Evolutionary conservation across 176 grass and related monocot species (phyloP).

Genomic region (Secale cereale): DNA sequence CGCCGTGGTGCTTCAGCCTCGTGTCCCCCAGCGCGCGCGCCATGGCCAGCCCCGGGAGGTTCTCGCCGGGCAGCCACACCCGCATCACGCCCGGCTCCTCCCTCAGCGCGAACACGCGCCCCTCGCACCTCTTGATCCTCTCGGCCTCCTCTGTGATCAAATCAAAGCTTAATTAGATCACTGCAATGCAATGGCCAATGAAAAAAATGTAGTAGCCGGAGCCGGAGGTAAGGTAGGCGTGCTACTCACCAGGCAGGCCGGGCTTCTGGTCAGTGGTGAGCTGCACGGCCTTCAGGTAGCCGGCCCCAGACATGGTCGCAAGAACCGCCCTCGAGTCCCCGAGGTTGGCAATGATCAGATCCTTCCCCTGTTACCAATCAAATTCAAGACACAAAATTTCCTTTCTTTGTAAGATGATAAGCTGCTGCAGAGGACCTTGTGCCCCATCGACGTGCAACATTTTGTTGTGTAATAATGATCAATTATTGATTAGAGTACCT

Average conservation of each 20-base stretch:
- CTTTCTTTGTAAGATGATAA: background rate
- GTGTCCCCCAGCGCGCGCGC: slow-evolving; percentile 73
- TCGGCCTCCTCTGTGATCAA: slow-evolving; percentile 63
- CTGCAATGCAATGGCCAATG: too few species aligned
- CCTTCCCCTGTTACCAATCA: slow-evolving; percentile 34
- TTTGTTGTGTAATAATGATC: background rate
- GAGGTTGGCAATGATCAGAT: slow-evolving; percentile 85
- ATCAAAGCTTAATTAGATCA: background rate
- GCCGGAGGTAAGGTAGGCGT: too few species aligned
- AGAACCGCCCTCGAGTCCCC: slow-evolving; percentile 89
- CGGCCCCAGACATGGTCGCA: slow-evolving; percentile 52
- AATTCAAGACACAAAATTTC: background rate
- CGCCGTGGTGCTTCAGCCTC: slow-evolving; percentile 65
- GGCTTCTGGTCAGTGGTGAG: slow-evolving; percentile 89
- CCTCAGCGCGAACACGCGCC: slow-evolving; percentile 69
- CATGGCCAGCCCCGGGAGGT: slow-evolving; percentile 82
- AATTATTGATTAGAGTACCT: slow-evolving; percentile 28
- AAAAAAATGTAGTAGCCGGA: too few species aligned
- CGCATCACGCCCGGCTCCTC: slow-evolving; percentile 59
- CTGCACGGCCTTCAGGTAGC: slow-evolving; percentile 61
- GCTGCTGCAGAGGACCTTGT: background rate
- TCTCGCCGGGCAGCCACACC: slow-evolving; percentile 74
- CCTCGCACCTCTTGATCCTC: slow-evolving; percentile 64
- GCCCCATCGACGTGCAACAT: background rate
- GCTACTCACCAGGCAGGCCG: slow-evolving; percentile 32